A percentile compares a stretch with the other conserved stretches of the same genome.
Conservation (phyloP, 441 rosid genomes). For the Erodium chrysanthum region DNA sequence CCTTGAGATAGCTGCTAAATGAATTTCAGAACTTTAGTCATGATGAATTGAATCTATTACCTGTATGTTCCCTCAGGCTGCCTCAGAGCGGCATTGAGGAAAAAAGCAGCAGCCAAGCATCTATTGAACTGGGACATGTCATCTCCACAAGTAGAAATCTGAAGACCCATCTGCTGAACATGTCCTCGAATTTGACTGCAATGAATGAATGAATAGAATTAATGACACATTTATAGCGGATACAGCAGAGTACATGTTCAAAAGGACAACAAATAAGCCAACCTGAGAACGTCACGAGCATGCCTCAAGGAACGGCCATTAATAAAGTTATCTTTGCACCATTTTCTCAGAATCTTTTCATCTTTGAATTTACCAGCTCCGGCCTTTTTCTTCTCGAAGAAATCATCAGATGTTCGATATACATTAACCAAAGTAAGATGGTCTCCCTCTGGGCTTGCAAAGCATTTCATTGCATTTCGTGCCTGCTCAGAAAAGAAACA, state of each 20-base stretch:
- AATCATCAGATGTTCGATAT: too few relatives aligned
- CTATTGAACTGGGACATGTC: conserved; percentile 68
- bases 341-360: conserved; percentile 57
- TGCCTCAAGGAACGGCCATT: conserved; percentile 65
- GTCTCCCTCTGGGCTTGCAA: too few relatives aligned
- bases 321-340: conserved; percentile 82
- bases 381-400: too few relatives aligned
- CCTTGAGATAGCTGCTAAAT: conserved; percentile 6
- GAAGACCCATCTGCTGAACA: conserved; percentile 68
- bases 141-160: conserved; percentile 63
- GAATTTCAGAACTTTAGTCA: conserved; percentile 14
- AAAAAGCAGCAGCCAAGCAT: conserved; percentile 86
- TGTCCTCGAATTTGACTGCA: conserved; percentile 73
- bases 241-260: conserved; percentile 7
- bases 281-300: conserved; percentile 79
- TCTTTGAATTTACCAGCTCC: conserved; percentile 26
- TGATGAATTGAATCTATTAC: conserved; percentile 23
- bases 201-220: conserved; percentile 16
- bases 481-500: background rate
- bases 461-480: too few relatives aligned
- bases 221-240: background rate
- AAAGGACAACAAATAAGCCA: too few relatives aligned
- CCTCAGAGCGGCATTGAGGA: conserved; percentile 82
- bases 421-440: too few relatives aligned
- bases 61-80: conserved; percentile 82